Evolutionary conservation across 371 early-diverging fungal genomes (phyloP).

Genomic region (Apophysomyces trapeziformis): DNA sequence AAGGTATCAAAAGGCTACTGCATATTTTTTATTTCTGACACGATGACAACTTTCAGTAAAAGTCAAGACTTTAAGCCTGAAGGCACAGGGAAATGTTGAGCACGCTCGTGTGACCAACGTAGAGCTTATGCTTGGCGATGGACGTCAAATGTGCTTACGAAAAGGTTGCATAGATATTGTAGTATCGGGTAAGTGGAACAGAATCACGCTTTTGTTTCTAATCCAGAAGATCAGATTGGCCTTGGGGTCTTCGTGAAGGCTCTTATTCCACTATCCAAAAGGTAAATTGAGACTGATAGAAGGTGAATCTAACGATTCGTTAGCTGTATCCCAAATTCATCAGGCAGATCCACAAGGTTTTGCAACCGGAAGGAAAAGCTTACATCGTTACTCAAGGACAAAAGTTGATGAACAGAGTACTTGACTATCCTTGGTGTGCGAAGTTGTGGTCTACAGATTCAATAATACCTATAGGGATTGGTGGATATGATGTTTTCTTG

Average conservation of each 20-base stretch:
- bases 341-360: slow-evolving; percentile 35
- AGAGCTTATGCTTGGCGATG: slow-evolving; percentile 44
- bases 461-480: slow-evolving; percentile 38
- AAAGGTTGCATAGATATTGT: slow-evolving; percentile 38
- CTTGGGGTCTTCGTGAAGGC: slow-evolving; percentile 52
- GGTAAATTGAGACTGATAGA: slow-evolving; percentile 20
- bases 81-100: slow-evolving; percentile 36
- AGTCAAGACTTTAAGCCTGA: slow-evolving; percentile 31
- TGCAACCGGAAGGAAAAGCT: slow-evolving; percentile 39
- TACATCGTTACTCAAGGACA: slow-evolving; percentile 50
- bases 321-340: slow-evolving; percentile 53
- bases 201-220: not conserved
- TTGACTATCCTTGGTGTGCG: slow-evolving; percentile 42
- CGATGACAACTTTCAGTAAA: slow-evolving; percentile 26
- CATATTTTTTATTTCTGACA: not conserved
- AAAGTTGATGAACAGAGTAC: slow-evolving; percentile 41
- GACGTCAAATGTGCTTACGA: slow-evolving; percentile 37
- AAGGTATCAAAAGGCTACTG: slow-evolving; percentile 27
- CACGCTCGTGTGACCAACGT: slow-evolving; percentile 36
- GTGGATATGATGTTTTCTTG: slow-evolving; percentile 43
- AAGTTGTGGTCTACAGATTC: slow-evolving; percentile 34
- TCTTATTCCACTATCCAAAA: slow-evolving; percentile 38
- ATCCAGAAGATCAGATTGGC: slow-evolving; percentile 37
- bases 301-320: not conserved
- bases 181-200: slow-evolving; percentile 35